phyloP scores from a whole-genome alignment of 2,329 filamentous ascomycete species.

The Phaeomoniella chlamydospora region DNA sequence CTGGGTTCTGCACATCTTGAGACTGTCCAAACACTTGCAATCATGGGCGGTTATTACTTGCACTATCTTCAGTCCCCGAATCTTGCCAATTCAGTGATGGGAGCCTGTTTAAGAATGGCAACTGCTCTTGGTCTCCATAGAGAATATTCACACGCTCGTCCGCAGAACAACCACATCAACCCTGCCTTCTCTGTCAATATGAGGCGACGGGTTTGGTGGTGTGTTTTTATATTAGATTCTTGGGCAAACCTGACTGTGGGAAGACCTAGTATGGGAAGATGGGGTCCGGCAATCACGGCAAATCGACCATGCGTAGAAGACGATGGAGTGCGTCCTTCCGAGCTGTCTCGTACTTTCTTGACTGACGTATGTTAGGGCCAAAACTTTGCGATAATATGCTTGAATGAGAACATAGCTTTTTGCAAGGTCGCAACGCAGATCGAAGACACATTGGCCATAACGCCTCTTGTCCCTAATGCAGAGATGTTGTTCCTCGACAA shows the following conservation, averaged over 20 bases:
- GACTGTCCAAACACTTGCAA: slow-evolving; percentile 54
- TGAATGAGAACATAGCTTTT: slow-evolving; percentile 65
- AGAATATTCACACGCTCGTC: slow-evolving; percentile 37
- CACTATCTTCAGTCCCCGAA: slow-evolving; percentile 68
- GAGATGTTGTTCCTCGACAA: slow-evolving; percentile 53
- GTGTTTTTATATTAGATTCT: slow-evolving; percentile 57
- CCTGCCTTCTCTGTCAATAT: slow-evolving; percentile 44
- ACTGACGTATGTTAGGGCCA: slow-evolving; percentile 18
- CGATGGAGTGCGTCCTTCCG: too few relatives aligned
- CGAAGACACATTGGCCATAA: slow-evolving; percentile 59
- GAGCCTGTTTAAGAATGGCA: slow-evolving; percentile 60
- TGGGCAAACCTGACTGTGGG: slow-evolving; percentile 61
- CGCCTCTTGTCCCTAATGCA: slow-evolving; percentile 50
- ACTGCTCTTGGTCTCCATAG: slow-evolving; percentile 58
- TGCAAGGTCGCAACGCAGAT: slow-evolving; percentile 66
- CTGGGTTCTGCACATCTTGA: slow-evolving; percentile 60
- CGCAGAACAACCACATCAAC: slow-evolving; percentile 26
- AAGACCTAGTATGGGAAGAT: slow-evolving; percentile 53
- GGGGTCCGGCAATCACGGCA: slow-evolving; percentile 54
- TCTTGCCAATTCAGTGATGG: slow-evolving; percentile 59
- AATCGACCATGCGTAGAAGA: slow-evolving; percentile 24
- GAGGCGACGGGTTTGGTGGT: slow-evolving; percentile 59
- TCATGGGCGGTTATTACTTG: slow-evolving; percentile 63
- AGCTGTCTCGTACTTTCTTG: too few relatives aligned
- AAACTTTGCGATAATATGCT: slow-evolving; percentile 49